phyloP scores from a whole-genome alignment of 139 green algal genomes.

The Chloropicon primus region DNA sequence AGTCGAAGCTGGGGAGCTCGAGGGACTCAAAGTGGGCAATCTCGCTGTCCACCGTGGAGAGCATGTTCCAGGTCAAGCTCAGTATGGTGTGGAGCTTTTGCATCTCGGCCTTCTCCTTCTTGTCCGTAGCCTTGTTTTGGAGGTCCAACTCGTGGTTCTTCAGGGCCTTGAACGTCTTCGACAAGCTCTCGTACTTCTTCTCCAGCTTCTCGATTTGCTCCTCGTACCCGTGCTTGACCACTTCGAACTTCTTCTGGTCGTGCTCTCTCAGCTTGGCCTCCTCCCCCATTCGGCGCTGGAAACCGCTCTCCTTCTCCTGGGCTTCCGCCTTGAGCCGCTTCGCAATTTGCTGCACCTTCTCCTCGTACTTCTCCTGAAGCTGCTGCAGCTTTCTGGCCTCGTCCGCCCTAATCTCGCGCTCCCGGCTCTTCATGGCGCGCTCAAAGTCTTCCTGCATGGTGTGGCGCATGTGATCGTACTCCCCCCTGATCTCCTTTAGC shows the following conservation, averaged over 20 bases:
- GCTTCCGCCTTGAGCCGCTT: slow-evolving; percentile 6
- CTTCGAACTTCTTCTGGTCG: background rate
- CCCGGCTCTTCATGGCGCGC: background rate
- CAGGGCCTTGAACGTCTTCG: background rate
- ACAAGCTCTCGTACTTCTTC: background rate
- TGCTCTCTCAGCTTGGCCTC: background rate
- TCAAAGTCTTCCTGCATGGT: background rate
- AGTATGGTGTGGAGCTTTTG: background rate
- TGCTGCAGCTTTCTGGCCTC: background rate
- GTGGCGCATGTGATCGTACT: background rate
- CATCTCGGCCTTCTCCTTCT: background rate
- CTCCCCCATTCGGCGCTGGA: background rate
- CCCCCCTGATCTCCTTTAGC: background rate
- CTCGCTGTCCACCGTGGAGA: background rate
- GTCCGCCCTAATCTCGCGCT: background rate
- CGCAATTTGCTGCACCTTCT: background rate
- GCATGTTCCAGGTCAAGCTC: background rate
- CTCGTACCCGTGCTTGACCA: background rate
- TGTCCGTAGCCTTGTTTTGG: background rate
- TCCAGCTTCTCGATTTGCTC: background rate
- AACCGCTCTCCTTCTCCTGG: background rate
- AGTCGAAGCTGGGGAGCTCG: background rate
- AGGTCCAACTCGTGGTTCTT: background rate
- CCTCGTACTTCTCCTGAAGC: background rate
- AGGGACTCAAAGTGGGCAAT: background rate